Conservation (phyloP, 2,329 filamentous ascomycete genomes). For the Aureobasidium leucospermi region DNA sequence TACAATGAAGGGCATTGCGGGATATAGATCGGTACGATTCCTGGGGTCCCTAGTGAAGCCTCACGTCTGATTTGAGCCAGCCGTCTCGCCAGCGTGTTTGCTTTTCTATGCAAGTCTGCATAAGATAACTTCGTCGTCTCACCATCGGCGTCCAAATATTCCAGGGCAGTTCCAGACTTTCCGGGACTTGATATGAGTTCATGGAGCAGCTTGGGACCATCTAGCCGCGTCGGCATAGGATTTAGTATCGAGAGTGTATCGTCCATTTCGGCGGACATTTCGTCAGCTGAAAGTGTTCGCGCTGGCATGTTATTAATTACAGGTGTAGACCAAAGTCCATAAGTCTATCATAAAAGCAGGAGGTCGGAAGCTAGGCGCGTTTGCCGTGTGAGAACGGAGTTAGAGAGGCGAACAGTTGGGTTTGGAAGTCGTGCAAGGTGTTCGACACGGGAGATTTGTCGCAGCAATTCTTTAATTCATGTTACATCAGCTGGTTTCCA, state of each 20-base stretch:
- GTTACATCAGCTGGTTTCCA: neutral
- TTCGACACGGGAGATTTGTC: neutral
- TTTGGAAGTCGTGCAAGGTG: neutral
- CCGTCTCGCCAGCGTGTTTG: constrained; percentile 48
- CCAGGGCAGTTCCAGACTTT: constrained; percentile 48
- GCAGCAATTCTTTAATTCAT: neutral
- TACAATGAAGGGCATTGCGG: constrained; percentile 74
- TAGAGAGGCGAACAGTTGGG: neutral
- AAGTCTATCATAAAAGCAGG: neutral
- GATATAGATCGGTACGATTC: constrained; percentile 66
- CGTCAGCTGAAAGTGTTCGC: neutral
- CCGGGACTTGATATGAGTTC: constrained; percentile 50
- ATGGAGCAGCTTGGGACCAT: constrained; percentile 53
- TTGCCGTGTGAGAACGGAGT: neutral
- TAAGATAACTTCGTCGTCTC: constrained; percentile 51
- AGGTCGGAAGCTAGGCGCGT: neutral
- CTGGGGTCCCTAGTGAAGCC: constrained; percentile 22
- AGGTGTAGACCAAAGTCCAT: neutral
- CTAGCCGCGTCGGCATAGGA: constrained; percentile 42
- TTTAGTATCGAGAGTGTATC: constrained; percentile 50
- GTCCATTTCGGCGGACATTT: constrained; percentile 13
- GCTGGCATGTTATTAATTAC: constrained; percentile 12
- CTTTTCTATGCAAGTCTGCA: constrained; percentile 50
- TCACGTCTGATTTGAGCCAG: constrained; percentile 33
- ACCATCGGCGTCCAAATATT: constrained; percentile 51